Percentiles rank a stretch among this genome's conserved stretches.
Evolutionary conservation across 768 basidiomycete genomes (phyloP).

Genomic region (Mycena venus): DNA sequence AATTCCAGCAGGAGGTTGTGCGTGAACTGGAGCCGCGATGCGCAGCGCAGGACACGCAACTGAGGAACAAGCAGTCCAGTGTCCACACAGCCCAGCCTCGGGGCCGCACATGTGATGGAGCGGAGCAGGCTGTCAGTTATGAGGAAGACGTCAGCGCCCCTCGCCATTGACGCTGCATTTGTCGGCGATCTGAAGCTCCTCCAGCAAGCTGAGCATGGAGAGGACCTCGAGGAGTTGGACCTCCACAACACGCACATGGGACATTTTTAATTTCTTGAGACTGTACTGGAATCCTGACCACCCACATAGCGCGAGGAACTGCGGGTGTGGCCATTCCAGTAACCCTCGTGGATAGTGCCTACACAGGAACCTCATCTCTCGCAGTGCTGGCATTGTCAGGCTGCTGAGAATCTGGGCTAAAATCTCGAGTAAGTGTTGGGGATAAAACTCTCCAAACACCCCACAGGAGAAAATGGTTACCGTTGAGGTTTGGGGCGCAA

Average conservation of each 20-base stretch:
- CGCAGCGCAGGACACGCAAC: constrained; percentile 20
- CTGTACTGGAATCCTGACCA: constrained; percentile 10
- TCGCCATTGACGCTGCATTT: constrained; percentile 7
- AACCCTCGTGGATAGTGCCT: constrained; percentile 6
- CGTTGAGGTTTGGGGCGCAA: constrained; percentile 16
- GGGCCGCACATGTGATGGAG: constrained; percentile 11
- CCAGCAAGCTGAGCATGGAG: constrained; percentile 10
- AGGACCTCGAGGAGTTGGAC: too few species aligned
- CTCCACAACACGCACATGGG: constrained; percentile 14
- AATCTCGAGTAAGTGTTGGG: constrained; percentile 4
- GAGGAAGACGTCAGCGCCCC: constrained; percentile 16
- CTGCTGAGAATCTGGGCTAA: constrained; percentile 17
- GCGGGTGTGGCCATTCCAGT: constrained; percentile 13
- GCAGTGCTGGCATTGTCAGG: too few species aligned
- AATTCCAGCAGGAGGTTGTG: too few species aligned
- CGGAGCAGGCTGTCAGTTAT: constrained; percentile 19
- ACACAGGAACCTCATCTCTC: not conserved
- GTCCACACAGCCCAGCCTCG: not conserved
- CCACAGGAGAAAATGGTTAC: constrained; percentile 4
- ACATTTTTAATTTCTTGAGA: constrained; percentile 8
- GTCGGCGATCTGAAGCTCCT: constrained; percentile 15
- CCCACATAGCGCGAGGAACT: constrained; percentile 7
- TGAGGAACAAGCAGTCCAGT: constrained; percentile 2
- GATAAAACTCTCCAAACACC: not conserved
- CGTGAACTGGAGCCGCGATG: constrained; percentile 20